Evolutionary conservation across 352 stramenopile species (phyloP).

Genomic region (Phytophthora capsici): DNA sequence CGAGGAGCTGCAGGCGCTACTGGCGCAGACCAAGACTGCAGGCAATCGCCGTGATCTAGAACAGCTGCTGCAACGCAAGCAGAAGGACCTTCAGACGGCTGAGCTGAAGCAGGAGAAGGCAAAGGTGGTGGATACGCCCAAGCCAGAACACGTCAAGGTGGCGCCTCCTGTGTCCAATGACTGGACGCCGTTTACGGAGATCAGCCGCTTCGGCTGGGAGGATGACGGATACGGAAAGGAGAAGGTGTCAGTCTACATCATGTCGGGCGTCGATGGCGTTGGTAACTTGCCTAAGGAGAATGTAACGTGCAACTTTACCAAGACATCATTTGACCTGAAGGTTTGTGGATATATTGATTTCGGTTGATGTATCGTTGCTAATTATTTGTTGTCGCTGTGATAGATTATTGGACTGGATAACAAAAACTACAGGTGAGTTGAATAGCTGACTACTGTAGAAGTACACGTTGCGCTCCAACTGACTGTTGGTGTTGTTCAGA

Average conservation of each 20-base stretch:
- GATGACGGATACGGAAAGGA: slow-evolving; percentile 89
- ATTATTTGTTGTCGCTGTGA: neutral
- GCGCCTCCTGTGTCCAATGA: slow-evolving; percentile 38
- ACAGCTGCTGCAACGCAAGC: slow-evolving; percentile 65
- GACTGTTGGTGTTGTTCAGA: slow-evolving; percentile 26
- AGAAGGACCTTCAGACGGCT: slow-evolving; percentile 46
- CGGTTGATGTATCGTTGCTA: neutral
- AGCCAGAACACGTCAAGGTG: slow-evolving; percentile 15
- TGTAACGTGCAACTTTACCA: slow-evolving; percentile 80
- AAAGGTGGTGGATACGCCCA: slow-evolving; percentile 33
- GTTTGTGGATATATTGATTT: slow-evolving; percentile 23
- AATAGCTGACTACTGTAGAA: too few relatives aligned
- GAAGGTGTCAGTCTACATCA: slow-evolving; percentile 85
- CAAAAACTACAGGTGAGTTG: slow-evolving; percentile 65
- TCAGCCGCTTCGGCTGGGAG: slow-evolving; percentile 88
- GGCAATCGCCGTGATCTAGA: slow-evolving; percentile 74
- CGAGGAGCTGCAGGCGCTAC: slow-evolving; percentile 68
- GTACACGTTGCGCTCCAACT: neutral
- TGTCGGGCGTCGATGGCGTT: slow-evolving; percentile 84
- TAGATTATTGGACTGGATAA: slow-evolving; percentile 69
- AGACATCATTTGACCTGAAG: slow-evolving; percentile 87
- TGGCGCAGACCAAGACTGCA: slow-evolving; percentile 54
- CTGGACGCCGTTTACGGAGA: slow-evolving; percentile 77
- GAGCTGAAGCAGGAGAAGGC: slow-evolving; percentile 31
- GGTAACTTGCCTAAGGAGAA: slow-evolving; percentile 75